Conservation (phyloP, 2,329 filamentous ascomycete genomes). For the Intubia oerlemansii region DNA sequence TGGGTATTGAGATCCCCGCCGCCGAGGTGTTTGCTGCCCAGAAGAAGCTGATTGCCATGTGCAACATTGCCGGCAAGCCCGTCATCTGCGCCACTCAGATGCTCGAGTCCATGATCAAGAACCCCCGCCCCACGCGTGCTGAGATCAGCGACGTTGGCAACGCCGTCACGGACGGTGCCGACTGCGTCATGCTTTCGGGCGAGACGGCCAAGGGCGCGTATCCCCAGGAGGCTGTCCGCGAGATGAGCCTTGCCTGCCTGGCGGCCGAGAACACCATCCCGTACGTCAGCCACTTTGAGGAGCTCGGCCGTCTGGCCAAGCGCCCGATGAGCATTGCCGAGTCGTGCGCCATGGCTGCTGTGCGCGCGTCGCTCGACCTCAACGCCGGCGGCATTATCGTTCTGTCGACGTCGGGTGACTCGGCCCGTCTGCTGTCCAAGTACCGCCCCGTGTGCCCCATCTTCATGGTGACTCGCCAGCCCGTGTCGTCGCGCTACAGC, state of each 20-base stretch:
- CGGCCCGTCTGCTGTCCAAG: constrained; percentile 88
- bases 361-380: constrained; percentile 86
- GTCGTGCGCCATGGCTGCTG: constrained; percentile 92
- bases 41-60: constrained; percentile 99
- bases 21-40: constrained; percentile 97
- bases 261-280: constrained; percentile 94
- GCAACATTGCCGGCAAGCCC: constrained; percentile 97
- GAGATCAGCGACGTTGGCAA: constrained; percentile 98
- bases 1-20: constrained; percentile 96
- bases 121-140: constrained; percentile 90
- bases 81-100: constrained; percentile 99
- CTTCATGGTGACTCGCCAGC: constrained; percentile 92
- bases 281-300: constrained; percentile 91
- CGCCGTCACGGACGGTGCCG: constrained; percentile 88
- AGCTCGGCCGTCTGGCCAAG: constrained; percentile 65
- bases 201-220: constrained; percentile 98
- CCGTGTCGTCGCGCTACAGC: constrained; percentile 65
- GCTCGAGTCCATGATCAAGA: constrained; percentile 99
- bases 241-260: constrained; percentile 98
- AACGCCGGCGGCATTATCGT: constrained; percentile 93
- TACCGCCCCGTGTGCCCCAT: constrained; percentile 98
- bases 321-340: constrained; percentile 76
- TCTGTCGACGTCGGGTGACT: constrained; percentile 85
- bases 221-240: constrained; percentile 72
- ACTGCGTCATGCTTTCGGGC: constrained; percentile 98